A percentile compares a stretch with the other conserved stretches of the same genome.
Evolutionary conservation across 2,329 filamentous ascomycete species (phyloP).

Genomic region (Nannizzia gypsea): DNA sequence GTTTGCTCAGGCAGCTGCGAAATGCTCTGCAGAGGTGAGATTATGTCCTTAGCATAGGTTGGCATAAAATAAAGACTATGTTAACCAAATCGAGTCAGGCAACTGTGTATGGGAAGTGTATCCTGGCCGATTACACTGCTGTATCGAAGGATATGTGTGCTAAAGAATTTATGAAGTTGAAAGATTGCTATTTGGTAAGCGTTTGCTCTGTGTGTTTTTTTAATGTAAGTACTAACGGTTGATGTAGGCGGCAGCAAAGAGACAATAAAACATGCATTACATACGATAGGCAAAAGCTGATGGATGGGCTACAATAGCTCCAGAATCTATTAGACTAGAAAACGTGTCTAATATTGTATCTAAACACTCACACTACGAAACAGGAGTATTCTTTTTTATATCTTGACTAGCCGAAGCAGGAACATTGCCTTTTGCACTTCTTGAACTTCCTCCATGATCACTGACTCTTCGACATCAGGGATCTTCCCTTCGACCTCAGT

Average conservation of each 20-base stretch:
- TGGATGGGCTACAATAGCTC: neutral
- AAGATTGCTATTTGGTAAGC: constrained; percentile 72
- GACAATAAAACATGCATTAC: constrained; percentile 23
- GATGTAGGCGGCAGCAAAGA: constrained; percentile 42
- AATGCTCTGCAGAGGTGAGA: constrained; percentile 54
- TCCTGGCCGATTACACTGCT: constrained; percentile 79
- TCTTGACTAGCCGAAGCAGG: constrained; percentile 60
- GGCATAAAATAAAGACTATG: too few species aligned
- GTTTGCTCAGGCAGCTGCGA: constrained; percentile 52
- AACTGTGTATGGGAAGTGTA: constrained; percentile 77
- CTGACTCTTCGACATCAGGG: constrained; percentile 41
- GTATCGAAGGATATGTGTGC: constrained; percentile 84
- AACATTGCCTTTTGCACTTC: constrained; percentile 76
- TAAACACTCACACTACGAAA: constrained; percentile 25
- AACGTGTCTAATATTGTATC: constrained; percentile 8
- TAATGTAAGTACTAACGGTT: neutral
- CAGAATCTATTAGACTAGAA: neutral
- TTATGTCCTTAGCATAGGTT: neutral
- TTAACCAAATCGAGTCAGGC: constrained; percentile 45
- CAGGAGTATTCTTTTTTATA: constrained; percentile 38
- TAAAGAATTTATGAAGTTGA: constrained; percentile 71
- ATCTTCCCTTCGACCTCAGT: constrained; percentile 49
- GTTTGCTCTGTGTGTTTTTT: neutral
- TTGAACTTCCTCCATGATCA: constrained; percentile 74
- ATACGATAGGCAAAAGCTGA: neutral